Conservation (phyloP, 2,329 filamentous ascomycete genomes). For the Lachnellula subtilissima region DNA sequence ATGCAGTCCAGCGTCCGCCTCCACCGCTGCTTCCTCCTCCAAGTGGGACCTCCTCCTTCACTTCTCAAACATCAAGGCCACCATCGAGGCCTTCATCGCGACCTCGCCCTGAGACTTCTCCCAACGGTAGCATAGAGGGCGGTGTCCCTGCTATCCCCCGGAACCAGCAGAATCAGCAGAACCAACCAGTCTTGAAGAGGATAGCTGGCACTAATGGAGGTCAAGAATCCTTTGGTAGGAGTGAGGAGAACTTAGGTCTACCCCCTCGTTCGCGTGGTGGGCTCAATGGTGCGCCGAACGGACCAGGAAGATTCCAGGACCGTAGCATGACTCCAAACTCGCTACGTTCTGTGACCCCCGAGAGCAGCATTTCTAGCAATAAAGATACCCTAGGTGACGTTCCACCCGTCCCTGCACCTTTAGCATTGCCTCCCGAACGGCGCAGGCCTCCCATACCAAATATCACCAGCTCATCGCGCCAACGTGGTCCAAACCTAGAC, state of each 20-base stretch:
- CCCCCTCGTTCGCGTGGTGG: conserved; percentile 30
- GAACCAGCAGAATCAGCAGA: conserved; percentile 7
- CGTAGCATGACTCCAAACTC: conserved; percentile 28
- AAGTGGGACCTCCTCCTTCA: conserved; percentile 13
- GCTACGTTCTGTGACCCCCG: conserved; percentile 26
- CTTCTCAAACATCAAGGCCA: conserved; percentile 23
- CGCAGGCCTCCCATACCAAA: conserved; percentile 32
- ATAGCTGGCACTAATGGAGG: conserved; percentile 27
- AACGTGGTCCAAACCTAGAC: conserved; percentile 21
- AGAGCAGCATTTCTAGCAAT: conserved; percentile 18
- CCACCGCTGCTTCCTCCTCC: conserved; percentile 13
- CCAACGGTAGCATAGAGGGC: conserved; percentile 25
- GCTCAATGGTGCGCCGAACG: conserved; percentile 25
- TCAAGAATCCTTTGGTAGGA: conserved; percentile 30
- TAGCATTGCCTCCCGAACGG: conserved; percentile 29
- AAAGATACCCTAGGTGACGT: conserved; percentile 21
- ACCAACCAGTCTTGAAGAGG: conserved; percentile 23
- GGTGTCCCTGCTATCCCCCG: conserved; percentile 6
- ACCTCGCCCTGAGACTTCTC: conserved; percentile 25
- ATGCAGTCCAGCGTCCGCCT: conserved; percentile 23
- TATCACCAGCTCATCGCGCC: conserved; percentile 25
- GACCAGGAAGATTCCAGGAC: conserved; percentile 29
- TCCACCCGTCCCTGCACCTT: conserved; percentile 28
- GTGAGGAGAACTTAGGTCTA: conserved; percentile 26
- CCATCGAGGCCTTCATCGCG: conserved; percentile 24